Conservation (phyloP, 805 yeast genomes). For the Myxozyma monticola region DNA sequence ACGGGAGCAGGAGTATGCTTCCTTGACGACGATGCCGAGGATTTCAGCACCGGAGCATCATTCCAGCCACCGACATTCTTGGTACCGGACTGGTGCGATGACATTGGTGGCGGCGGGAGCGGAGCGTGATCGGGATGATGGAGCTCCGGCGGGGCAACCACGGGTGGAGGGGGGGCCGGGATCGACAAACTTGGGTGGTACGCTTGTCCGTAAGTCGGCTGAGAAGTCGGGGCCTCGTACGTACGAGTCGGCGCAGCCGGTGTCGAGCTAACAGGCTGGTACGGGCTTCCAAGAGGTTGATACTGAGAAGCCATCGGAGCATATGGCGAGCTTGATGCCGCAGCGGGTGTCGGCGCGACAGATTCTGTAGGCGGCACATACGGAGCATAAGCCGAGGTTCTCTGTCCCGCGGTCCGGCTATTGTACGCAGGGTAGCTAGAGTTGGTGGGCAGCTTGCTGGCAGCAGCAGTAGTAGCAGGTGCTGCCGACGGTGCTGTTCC, state of each 20-base stretch:
- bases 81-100: conserved; percentile 10
- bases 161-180: conserved; percentile 28
- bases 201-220: conserved; percentile 11
- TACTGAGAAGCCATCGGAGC: conserved; percentile 12
- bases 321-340: conserved; percentile 3
- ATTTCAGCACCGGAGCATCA: conserved; percentile 30
- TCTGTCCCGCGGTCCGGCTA: background rate
- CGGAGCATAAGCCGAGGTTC: background rate
- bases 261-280: conserved; percentile 9
- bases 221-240: conserved; percentile 4
- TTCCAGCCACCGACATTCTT: conserved; percentile 31
- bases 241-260: conserved; percentile 6
- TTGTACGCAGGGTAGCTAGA: conserved; percentile 7
- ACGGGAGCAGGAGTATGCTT: conserved; percentile 35
- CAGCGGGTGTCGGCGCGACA: conserved; percentile 13
- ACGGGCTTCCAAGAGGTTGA: conserved; percentile 10
- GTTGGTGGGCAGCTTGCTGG: background rate
- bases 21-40: conserved; percentile 9
- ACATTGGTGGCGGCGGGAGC: conserved; percentile 27
- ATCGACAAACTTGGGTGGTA: conserved; percentile 23
- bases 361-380: conserved; percentile 1
- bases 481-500: conserved; percentile 31
- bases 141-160: conserved; percentile 23
- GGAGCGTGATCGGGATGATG: conserved; percentile 21
- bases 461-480: conserved; percentile 18